phyloP scores from a whole-genome alignment of 2,329 filamentous ascomycete species.

The Fusarium protoensiforme region DNA sequence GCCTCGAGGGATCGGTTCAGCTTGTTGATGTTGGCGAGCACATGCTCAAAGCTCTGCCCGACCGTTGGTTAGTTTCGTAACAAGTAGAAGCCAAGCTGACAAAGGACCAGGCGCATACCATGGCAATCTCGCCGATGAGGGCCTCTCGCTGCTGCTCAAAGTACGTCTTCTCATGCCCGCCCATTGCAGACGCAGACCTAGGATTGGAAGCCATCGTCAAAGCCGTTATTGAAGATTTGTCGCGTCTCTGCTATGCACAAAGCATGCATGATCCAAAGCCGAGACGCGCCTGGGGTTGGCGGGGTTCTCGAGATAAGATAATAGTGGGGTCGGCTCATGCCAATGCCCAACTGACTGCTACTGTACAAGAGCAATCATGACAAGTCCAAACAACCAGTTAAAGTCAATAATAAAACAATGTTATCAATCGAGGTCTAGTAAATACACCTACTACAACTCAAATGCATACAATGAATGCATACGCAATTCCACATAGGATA shows the following conservation, averaged over 20 bases:
- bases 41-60: conserved; percentile 80
- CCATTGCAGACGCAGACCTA: conserved; percentile 42
- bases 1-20: conserved; percentile 92
- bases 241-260: conserved; percentile 23
- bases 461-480: background rate
- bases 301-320: conserved; percentile 21
- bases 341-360: background rate
- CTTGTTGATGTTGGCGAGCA: conserved; percentile 95
- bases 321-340: conserved; percentile 13
- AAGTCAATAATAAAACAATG: background rate
- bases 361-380: background rate
- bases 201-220: conserved; percentile 49
- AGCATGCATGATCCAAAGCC: conserved; percentile 5
- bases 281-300: conserved; percentile 2
- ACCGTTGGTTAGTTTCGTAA: background rate
- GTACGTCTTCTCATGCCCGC: conserved; percentile 63
- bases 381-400: background rate
- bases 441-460: background rate
- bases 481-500: background rate
- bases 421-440: background rate
- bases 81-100: too few species aligned
- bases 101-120: conserved; percentile 58
- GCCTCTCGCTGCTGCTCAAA: conserved; percentile 82
- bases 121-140: conserved; percentile 77
- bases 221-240: conserved; percentile 7